Evolutionary conservation across 2,329 filamentous ascomycete species (phyloP).

Genomic region (Ophiostoma ips): DNA sequence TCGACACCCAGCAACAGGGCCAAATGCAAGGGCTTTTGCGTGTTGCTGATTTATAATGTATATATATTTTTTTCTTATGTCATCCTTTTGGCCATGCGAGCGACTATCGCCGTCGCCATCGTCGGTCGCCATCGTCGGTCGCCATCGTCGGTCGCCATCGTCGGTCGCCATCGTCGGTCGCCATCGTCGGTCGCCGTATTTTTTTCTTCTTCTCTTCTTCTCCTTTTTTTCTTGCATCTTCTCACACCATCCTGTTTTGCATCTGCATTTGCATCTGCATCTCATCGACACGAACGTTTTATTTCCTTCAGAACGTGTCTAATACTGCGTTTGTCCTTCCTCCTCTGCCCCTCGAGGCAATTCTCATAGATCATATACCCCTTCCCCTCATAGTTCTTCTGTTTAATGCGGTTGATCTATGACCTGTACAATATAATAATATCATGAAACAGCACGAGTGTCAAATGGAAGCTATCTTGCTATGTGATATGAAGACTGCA

Average conservation of each 20-base stretch:
- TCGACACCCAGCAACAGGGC: no score
- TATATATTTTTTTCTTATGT: constrained; percentile 1
- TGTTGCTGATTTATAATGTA: no score
- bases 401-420: background rate
- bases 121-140: background rate
- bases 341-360: background rate
- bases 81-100: background rate
- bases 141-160: no score
- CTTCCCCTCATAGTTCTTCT: background rate
- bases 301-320: no score
- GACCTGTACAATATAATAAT: background rate
- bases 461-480: no score
- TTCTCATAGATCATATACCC: constrained; percentile 3
- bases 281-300: background rate
- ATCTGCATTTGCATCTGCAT: no score
- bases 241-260: no score
- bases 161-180: background rate
- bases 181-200: no score
- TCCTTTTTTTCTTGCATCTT: no score
- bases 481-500: no score
- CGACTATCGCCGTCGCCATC: background rate
- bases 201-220: no score
- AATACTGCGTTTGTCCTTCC: background rate
- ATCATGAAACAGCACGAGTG: background rate
- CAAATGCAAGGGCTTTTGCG: no score